A percentile compares a stretch with the other conserved stretches of the same genome.
phyloP scores from a whole-genome alignment of 2,329 filamentous ascomycete species.

The Cercospora nicotianae region DNA sequence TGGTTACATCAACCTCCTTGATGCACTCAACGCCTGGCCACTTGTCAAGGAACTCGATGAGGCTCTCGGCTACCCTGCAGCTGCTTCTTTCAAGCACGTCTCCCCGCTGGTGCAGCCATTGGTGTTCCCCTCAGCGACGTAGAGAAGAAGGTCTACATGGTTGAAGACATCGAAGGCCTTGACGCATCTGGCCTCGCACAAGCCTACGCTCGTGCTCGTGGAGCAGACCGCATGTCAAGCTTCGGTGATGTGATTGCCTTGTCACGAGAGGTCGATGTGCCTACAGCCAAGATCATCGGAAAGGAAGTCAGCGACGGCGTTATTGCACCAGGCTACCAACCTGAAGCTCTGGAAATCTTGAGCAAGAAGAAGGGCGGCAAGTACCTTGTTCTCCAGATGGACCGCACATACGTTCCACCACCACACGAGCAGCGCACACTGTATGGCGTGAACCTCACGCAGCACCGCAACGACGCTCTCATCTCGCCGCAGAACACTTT shows the following conservation, averaged over 20 bases:
- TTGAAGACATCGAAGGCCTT: constrained; percentile 88
- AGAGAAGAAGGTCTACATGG: constrained; percentile 97
- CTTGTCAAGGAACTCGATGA: constrained; percentile 94
- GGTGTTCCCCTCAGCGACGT: constrained; percentile 80
- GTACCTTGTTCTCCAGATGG: constrained; percentile 94
- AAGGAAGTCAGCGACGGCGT: constrained; percentile 97
- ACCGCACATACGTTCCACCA: constrained; percentile 78
- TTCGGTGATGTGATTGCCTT: constrained; percentile 96
- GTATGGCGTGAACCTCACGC: constrained; percentile 83
- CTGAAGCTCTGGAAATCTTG: constrained; percentile 83
- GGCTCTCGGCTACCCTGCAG: constrained; percentile 82
- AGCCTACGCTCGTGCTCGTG: constrained; percentile 91
- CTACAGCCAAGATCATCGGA: constrained; percentile 95
- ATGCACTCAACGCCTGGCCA: constrained; percentile 95
- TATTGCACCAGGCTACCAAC: constrained; percentile 83
- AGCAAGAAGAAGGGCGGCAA: constrained; percentile 98
- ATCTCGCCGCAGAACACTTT: constrained; percentile 82
- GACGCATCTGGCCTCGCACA: constrained; percentile 84
- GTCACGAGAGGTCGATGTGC: constrained; percentile 83
- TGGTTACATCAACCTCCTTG: constrained; percentile 95
- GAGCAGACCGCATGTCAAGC: constrained; percentile 97
- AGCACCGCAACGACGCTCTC: constrained; percentile 88
- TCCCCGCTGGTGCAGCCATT: constrained; percentile 92
- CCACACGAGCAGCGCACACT: constrained; percentile 78
- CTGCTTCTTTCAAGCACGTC: constrained; percentile 98